These are phyloP conservation scores for Paecilomyces sp. DNA, from an alignment of 2,329 filamentous ascomycete species.

Conservation along the genomic window DNA sequence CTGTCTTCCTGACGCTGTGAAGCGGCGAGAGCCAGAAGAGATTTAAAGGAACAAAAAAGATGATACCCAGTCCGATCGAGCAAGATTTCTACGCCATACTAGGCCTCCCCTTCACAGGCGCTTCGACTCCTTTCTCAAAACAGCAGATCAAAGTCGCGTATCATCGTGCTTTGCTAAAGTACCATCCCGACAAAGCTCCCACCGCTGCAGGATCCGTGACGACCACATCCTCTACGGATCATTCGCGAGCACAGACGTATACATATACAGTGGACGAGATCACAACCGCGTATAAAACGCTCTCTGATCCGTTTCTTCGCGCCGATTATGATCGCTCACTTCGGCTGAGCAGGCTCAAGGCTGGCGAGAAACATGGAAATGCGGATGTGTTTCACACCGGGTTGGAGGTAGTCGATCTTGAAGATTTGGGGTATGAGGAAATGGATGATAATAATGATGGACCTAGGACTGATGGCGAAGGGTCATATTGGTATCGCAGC, in stretches of 20 bases:
- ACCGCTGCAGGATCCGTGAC: constrained; percentile 3
- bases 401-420: constrained; percentile 52
- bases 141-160: constrained; percentile 49
- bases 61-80: constrained; percentile 5
- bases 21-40: neutral
- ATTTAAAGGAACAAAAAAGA: constrained; percentile 1
- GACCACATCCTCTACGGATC: neutral
- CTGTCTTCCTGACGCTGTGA: neutral
- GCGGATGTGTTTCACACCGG: constrained; percentile 40
- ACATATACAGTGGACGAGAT: constrained; percentile 50
- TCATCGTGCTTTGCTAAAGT: constrained; percentile 47
- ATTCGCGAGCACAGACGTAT: neutral
- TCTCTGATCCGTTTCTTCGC: constrained; percentile 38
- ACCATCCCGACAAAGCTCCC: constrained; percentile 54
- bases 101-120: constrained; percentile 23
- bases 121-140: constrained; percentile 21
- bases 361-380: constrained; percentile 10
- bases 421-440: constrained; percentile 44
- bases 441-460: constrained; percentile 16
- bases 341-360: constrained; percentile 24
- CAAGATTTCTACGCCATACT: constrained; percentile 34
- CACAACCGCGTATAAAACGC: constrained; percentile 49
- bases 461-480: constrained; percentile 36
- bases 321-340: constrained; percentile 44
- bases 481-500: constrained; percentile 41